These are phyloP conservation scores for Globisporangium viniferum DNA, from an alignment of 352 stramenopile genomes.

Conservation along the genomic window DNA sequence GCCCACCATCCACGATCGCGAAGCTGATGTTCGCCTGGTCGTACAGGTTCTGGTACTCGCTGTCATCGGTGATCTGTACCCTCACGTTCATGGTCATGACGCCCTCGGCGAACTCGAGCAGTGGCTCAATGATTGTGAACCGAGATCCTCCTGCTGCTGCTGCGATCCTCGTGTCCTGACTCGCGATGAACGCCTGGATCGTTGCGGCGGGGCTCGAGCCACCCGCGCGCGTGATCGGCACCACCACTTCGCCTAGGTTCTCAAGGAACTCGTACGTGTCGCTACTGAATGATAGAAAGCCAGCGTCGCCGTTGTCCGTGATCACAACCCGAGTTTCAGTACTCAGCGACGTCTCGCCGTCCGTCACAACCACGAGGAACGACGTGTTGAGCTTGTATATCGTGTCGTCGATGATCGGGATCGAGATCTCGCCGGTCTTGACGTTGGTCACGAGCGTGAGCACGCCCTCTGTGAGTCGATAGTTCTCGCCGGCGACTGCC, in stretches of 20 bases:
- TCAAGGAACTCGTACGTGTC: slow-evolving; percentile 24
- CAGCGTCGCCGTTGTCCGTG: slow-evolving; percentile 51
- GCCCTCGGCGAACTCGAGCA: slow-evolving; percentile 33
- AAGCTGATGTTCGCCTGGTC: slow-evolving; percentile 44
- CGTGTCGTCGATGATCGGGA: slow-evolving; percentile 43
- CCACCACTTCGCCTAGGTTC: slow-evolving; percentile 21
- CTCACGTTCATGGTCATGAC: slow-evolving; percentile 18
- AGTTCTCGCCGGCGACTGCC: slow-evolving; percentile 35
- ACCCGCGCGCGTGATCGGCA: slow-evolving; percentile 31
- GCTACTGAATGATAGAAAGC: slow-evolving; percentile 39
- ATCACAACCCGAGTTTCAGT: slow-evolving; percentile 36
- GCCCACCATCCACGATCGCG: slow-evolving; percentile 33
- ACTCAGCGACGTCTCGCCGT: slow-evolving; percentile 18
- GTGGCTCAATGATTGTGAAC: slow-evolving; percentile 33
- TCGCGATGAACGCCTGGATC: slow-evolving; percentile 24
- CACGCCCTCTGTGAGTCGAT: slow-evolving; percentile 10
- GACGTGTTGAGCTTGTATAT: slow-evolving; percentile 40
- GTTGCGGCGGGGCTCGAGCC: slow-evolving; percentile 24
- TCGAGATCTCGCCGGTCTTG: slow-evolving; percentile 23
- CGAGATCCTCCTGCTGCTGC: background rate
- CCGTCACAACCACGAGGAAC: slow-evolving; percentile 37
- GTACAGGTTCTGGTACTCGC: slow-evolving; percentile 32
- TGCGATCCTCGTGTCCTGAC: slow-evolving; percentile 17
- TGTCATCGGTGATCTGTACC: slow-evolving; percentile 37
- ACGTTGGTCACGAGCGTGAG: slow-evolving; percentile 28